Conservation (phyloP, 331 rosid genomes). For the Erythrophleum ivorense region DNA sequence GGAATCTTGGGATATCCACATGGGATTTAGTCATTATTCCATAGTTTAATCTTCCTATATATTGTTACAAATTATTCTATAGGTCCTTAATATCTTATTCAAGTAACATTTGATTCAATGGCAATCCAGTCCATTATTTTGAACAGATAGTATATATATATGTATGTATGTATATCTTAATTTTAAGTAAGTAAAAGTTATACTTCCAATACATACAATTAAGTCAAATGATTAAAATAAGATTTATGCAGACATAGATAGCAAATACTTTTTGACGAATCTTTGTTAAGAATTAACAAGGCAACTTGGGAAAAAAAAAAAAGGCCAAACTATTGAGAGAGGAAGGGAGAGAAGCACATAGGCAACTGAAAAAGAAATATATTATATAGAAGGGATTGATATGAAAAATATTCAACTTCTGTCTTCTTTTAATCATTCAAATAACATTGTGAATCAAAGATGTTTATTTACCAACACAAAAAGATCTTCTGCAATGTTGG, state of each 20-base stretch:
- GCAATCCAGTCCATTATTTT: background rate
- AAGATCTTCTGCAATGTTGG: constrained; percentile 32
- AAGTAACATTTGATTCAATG: background rate
- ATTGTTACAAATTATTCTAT: constrained; percentile 25
- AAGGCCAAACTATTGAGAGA: background rate
- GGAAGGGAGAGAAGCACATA: background rate
- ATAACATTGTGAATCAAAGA: constrained; percentile 18
- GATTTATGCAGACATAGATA: background rate
- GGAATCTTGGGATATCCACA: constrained; percentile 20
- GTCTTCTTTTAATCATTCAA: constrained; percentile 1
- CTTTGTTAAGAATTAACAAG: background rate
- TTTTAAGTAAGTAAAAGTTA: too few species aligned
- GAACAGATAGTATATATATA: background rate
- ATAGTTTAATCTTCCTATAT: background rate
- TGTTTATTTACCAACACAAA: constrained; percentile 24
- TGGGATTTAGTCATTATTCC: constrained; percentile 4
- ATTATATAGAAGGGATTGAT: background rate
- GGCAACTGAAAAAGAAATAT: background rate
- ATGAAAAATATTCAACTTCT: background rate
- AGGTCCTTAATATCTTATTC: background rate
- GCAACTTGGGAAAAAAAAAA: constrained; percentile 1
- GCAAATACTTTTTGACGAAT: background rate
- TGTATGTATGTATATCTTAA: too few species aligned
- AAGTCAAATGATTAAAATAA: too few species aligned
- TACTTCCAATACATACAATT: too few species aligned